A percentile compares a stretch with the other conserved stretches of the same genome.
These are phyloP conservation scores for Cornus controversa DNA, from an alignment of 148 eudicot genomes.

Conservation along the genomic window DNA sequence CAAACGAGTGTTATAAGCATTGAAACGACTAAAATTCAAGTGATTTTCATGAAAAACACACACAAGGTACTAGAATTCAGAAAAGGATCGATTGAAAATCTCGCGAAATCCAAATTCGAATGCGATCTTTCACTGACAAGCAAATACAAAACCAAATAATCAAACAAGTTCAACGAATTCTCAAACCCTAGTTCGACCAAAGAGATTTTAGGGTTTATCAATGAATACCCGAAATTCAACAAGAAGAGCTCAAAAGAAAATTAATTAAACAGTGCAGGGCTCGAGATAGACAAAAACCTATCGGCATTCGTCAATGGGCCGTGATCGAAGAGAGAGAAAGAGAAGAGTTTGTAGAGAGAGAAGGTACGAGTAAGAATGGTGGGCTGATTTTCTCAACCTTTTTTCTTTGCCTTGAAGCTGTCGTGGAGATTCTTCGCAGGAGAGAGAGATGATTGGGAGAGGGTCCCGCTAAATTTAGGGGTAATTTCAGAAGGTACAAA, in stretches of 20 bases:
- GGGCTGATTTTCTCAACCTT: conserved; percentile 14
- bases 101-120: conserved; percentile 23
- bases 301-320: conserved; percentile 57
- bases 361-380: conserved; percentile 28
- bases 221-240: conserved; percentile 14
- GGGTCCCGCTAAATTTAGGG: not conserved
- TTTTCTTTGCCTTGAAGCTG: conserved; percentile 1
- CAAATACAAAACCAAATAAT: conserved; percentile 15
- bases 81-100: conserved; percentile 16
- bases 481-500: not conserved
- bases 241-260: conserved; percentile 15
- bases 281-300: conserved; percentile 12
- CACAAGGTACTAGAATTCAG: not conserved
- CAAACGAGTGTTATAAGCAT: not conserved
- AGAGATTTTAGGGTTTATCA: conserved; percentile 41
- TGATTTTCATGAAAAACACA: not conserved
- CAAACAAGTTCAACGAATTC: conserved; percentile 9
- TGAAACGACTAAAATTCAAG: conserved; percentile 2
- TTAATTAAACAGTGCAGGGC: conserved; percentile 4
- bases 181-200: conserved; percentile 46
- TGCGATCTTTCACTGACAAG: conserved; percentile 3
- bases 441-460: not conserved
- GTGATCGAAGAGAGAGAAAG: conserved; percentile 27
- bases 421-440: not conserved
- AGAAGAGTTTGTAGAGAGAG: conserved; percentile 23